A percentile compares a stretch with the other conserved stretches of the same genome.
Conservation (phyloP, 257 asterid genomes). For the Lycium ferocissimum region DNA sequence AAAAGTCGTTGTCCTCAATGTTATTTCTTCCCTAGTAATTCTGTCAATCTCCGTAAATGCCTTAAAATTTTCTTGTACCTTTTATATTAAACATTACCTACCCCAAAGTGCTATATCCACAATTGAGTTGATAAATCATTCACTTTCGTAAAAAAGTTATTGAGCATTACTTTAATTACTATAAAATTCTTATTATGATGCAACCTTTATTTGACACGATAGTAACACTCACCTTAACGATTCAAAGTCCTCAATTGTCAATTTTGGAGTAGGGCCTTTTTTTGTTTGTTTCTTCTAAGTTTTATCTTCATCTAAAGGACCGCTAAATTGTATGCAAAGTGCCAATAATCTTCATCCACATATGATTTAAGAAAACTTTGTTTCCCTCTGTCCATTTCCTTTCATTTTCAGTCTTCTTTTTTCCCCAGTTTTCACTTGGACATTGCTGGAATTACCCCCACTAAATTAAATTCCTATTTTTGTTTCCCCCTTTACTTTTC, state of each 20-base stretch:
- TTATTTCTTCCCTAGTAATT: too few species aligned
- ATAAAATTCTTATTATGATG: not conserved
- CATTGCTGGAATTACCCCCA: not conserved
- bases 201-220: not conserved
- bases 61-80: not conserved
- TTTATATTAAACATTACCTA: not conserved
- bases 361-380: not conserved
- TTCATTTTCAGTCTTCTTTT: not conserved
- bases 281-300: not conserved
- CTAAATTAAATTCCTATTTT: not conserved
- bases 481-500: not conserved
- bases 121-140: not conserved
- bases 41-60: too few species aligned
- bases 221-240: conserved; percentile 18
- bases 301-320: not conserved
- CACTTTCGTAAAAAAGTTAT: not conserved
- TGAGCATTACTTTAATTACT: too few species aligned
- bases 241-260: not conserved
- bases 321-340: not conserved
- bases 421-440: not conserved
- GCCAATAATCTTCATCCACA: not conserved
- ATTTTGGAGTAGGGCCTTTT: conserved; percentile 19
- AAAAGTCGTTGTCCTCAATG: too few species aligned
- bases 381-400: not conserved
- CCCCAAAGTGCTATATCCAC: not conserved